Evolutionary conservation across 2,329 filamentous ascomycete species (phyloP).

Genomic region (Sclerotinia trifoliorum): DNA sequence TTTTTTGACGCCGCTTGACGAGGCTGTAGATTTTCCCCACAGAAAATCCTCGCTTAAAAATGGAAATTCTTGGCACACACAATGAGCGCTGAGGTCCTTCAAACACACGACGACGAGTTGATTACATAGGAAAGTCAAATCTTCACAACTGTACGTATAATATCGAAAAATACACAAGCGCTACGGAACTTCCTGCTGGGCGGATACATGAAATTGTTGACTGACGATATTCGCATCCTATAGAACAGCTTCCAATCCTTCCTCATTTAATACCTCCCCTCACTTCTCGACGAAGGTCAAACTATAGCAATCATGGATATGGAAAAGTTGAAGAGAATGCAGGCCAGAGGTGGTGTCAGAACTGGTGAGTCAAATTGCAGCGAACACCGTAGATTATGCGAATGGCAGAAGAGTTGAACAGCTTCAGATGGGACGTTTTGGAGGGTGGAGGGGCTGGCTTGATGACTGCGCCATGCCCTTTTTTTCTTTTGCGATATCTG

Average conservation of each 20-base stretch:
- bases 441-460: not conserved
- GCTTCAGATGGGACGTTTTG: not conserved
- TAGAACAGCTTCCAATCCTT: constrained; percentile 23
- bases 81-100: constrained; percentile 28
- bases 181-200: no score
- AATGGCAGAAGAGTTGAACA: constrained; percentile 3
- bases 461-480: not conserved
- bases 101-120: constrained; percentile 26
- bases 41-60: constrained; percentile 30
- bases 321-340: constrained; percentile 65
- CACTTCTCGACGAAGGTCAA: constrained; percentile 32
- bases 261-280: constrained; percentile 25
- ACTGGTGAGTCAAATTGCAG: constrained; percentile 20
- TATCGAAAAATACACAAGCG: not conserved
- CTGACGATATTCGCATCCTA: constrained; percentile 17
- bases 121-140: constrained; percentile 27
- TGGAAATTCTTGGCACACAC: constrained; percentile 34
- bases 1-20: constrained; percentile 3
- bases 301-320: constrained; percentile 57
- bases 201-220: not conserved
- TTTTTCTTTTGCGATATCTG: not conserved
- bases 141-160: constrained; percentile 26
- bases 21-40: constrained; percentile 22
- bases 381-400: not conserved
- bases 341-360: constrained; percentile 50